Evolutionary conservation across 2,329 filamentous ascomycete genomes (phyloP).

Genomic region (Chaetomium strumarium): DNA sequence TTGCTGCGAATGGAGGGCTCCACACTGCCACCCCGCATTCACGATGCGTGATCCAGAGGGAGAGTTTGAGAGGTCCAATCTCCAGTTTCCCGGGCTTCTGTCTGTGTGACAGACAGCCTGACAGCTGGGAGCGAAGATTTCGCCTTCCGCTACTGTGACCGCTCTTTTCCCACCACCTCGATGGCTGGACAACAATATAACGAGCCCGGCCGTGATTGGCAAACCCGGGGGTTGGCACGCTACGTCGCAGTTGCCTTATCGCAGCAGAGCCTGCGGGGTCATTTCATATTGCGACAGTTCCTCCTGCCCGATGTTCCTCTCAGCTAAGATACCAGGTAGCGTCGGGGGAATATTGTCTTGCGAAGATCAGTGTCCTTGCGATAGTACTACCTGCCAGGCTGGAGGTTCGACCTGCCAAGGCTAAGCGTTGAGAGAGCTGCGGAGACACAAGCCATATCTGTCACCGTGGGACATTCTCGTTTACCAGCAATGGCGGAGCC

Average conservation of each 20-base stretch:
- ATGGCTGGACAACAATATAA: neutral
- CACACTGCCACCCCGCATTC: neutral
- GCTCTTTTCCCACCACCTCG: conserved; percentile 1
- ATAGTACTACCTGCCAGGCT: neutral
- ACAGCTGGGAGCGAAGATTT: neutral
- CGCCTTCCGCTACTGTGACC: conserved; percentile 1
- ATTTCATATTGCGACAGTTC: conserved; percentile 7
- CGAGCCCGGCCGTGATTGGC: conserved; percentile 3
- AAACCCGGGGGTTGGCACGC: neutral
- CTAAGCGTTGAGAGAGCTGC: neutral
- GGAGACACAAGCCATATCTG: neutral
- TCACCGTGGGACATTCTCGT: neutral
- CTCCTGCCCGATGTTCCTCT: conserved; percentile 1
- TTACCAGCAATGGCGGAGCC: conserved; percentile 28
- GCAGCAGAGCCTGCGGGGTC: conserved; percentile 14
- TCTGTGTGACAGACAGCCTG: neutral
- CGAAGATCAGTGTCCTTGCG: neutral
- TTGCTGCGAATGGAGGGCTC: neutral
- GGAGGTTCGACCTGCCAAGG: neutral
- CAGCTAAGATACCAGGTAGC: neutral
- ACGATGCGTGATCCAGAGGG: neutral
- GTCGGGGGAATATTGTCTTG: neutral
- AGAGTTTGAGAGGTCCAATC: neutral
- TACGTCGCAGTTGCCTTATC: conserved; percentile 16
- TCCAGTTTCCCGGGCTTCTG: neutral